Percentiles rank a stretch among this genome's conserved stretches.
Conservation (phyloP, 495 filamentous ascomycete genomes). For the Lichina pygmaea region DNA sequence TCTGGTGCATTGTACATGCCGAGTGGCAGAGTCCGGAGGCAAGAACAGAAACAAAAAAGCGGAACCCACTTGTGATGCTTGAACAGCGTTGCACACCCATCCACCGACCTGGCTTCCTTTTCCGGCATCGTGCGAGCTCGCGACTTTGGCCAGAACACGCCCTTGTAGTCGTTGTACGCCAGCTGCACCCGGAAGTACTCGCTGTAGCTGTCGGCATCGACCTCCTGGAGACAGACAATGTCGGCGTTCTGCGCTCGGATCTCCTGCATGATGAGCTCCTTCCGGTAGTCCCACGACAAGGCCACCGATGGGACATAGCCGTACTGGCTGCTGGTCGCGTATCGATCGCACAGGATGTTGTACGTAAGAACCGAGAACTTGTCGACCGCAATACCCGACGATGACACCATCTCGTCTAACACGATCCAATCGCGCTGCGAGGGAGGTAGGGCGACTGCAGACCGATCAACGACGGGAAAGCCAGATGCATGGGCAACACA, state of each 20-base stretch:
- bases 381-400: slow-evolving; percentile 15
- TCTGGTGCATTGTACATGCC: not conserved
- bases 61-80: slow-evolving; percentile 41
- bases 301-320: slow-evolving; percentile 64
- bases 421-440: slow-evolving; percentile 42
- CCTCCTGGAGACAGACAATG: slow-evolving; percentile 78
- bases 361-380: slow-evolving; percentile 63
- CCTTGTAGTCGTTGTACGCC: slow-evolving; percentile 67
- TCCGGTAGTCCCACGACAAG: slow-evolving; percentile 64
- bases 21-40: too few species aligned
- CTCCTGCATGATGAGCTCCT: slow-evolving; percentile 54
- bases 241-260: slow-evolving; percentile 59
- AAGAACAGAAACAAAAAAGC: not conserved
- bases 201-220: slow-evolving; percentile 71
- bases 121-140: slow-evolving; percentile 77
- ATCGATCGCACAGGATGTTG: slow-evolving; percentile 86
- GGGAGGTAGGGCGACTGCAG: slow-evolving; percentile 41
- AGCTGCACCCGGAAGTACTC: slow-evolving; percentile 65
- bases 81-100: slow-evolving; percentile 93
- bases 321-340: slow-evolving; percentile 56
- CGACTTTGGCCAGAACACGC: slow-evolving; percentile 67
- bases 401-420: slow-evolving; percentile 27
- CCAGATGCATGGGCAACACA: not conserved
- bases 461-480: not conserved
- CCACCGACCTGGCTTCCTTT: slow-evolving; percentile 59